Percentiles rank a stretch among this genome's conserved stretches.
phyloP scores from a whole-genome alignment of 345 rosid species.

The Erodium maritimum region DNA sequence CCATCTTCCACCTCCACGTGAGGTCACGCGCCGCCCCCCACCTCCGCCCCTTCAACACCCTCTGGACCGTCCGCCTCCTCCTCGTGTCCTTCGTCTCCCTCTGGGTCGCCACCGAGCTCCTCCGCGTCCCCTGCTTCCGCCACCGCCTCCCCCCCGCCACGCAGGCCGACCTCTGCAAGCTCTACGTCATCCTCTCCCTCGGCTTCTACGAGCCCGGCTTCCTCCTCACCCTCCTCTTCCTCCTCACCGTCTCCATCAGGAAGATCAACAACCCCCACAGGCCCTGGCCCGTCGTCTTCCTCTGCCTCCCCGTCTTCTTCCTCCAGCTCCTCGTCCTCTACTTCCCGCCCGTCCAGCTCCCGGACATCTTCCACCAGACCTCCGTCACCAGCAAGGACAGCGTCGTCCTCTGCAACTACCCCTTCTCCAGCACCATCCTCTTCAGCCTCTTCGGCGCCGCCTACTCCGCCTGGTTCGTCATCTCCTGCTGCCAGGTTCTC shows the following conservation, averaged over 20 bases:
- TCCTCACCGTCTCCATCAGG: constrained; percentile 42
- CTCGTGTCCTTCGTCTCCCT: constrained; percentile 32
- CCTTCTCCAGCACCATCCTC: constrained; percentile 29
- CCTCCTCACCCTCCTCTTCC: constrained; percentile 40
- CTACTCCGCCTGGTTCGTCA: constrained; percentile 22
- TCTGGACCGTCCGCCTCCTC: constrained; percentile 50
- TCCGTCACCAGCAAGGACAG: constrained; percentile 10
- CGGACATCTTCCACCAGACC: constrained; percentile 17
- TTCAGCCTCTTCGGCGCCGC: constrained; percentile 34
- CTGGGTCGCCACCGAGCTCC: constrained; percentile 35
- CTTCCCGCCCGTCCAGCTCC: constrained; percentile 10
- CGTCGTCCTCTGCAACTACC: constrained; percentile 32
- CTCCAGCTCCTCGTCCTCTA: constrained; percentile 24
- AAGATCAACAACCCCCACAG: constrained; percentile 17
- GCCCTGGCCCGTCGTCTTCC: constrained; percentile 23
- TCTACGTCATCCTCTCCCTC: constrained; percentile 37
- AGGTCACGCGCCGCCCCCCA: constrained; percentile 28
- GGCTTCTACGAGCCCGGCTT: constrained; percentile 55
- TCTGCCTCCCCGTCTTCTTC: constrained; percentile 43
- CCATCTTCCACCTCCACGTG: constrained; percentile 33
- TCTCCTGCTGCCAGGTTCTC: constrained; percentile 36
- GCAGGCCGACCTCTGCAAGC: constrained; percentile 26
- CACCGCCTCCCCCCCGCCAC: constrained; percentile 9
- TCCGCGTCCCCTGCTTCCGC: constrained; percentile 35
- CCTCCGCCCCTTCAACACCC: constrained; percentile 40